phyloP scores from a whole-genome alignment of 1,284 basidiomycete species.

The Moesziomyces aphidis region DNA sequence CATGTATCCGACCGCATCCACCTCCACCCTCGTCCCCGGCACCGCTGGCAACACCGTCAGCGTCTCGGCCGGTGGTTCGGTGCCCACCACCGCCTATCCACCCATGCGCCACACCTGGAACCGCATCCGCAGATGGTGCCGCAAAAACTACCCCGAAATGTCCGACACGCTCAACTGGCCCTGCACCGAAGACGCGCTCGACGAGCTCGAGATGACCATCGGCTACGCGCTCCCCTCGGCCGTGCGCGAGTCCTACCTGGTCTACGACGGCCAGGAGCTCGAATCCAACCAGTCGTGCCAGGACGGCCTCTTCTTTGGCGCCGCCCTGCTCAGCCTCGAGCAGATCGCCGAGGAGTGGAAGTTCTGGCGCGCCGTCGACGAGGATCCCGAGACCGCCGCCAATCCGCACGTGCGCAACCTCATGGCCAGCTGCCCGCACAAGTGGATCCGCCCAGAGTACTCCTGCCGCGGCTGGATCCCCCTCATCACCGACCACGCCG shows the following conservation, averaged over 20 bases:
- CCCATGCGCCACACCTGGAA: conserved; percentile 65
- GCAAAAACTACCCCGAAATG: conserved; percentile 61
- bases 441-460: conserved; percentile 91
- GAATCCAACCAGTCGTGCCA: conserved; percentile 63
- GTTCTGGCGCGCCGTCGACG: conserved; percentile 65
- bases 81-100: conserved; percentile 59
- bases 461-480: conserved; percentile 96
- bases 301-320: conserved; percentile 66
- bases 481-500: conserved; percentile 88
- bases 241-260: conserved; percentile 63
- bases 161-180: conserved; percentile 66
- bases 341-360: conserved; percentile 62
- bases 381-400: conserved; percentile 60
- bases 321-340: conserved; percentile 61
- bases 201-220: conserved; percentile 60
- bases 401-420: conserved; percentile 54
- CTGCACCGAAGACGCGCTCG: conserved; percentile 55
- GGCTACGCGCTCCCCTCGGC: conserved; percentile 58
- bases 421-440: conserved; percentile 90
- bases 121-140: conserved; percentile 59
- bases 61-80: conserved; percentile 38
- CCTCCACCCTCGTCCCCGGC: conserved; percentile 47
- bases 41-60: conserved; percentile 12
- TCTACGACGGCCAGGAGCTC: conserved; percentile 64
- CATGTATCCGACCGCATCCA: conserved; percentile 52